Evolutionary conservation across 2,329 filamentous ascomycete genomes (phyloP).

Genomic region (Diaporthe ampelina): DNA sequence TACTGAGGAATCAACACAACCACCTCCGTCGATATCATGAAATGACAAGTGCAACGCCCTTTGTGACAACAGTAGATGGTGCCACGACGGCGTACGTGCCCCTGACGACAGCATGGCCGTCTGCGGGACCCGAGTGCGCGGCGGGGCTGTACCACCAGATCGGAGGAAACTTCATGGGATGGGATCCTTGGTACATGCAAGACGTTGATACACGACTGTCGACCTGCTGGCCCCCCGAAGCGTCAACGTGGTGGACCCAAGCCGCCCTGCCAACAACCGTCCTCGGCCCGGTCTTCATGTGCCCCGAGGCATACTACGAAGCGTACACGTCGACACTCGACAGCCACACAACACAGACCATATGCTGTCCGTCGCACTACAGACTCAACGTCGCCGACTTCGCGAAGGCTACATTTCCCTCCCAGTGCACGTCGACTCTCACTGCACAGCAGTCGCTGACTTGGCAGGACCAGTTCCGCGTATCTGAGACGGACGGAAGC

Average conservation of each 20-base stretch:
- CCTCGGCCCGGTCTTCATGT: constrained; percentile 25
- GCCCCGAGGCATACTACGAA: constrained; percentile 22
- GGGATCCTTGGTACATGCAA: constrained; percentile 35
- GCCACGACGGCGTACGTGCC: constrained; percentile 29
- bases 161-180: constrained; percentile 27
- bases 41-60: constrained; percentile 19
- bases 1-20: not conserved
- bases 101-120: constrained; percentile 26
- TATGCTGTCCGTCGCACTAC: constrained; percentile 35
- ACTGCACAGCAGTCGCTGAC: constrained; percentile 15
- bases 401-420: constrained; percentile 13
- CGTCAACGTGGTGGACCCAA: constrained; percentile 37
- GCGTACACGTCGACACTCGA: constrained; percentile 10
- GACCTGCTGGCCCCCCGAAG: constrained; percentile 39
- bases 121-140: constrained; percentile 23
- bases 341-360: constrained; percentile 19
- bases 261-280: not conserved
- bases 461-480: not conserved
- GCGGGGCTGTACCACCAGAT: constrained; percentile 25
- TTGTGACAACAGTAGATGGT: constrained; percentile 29
- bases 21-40: not conserved
- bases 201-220: constrained; percentile 2
- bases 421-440: constrained; percentile 33
- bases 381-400: constrained; percentile 27
- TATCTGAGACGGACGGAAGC: not conserved